Evolutionary conservation across 768 basidiomycete genomes (phyloP).

Genomic region (Pilatotrama ljubarskyi): DNA sequence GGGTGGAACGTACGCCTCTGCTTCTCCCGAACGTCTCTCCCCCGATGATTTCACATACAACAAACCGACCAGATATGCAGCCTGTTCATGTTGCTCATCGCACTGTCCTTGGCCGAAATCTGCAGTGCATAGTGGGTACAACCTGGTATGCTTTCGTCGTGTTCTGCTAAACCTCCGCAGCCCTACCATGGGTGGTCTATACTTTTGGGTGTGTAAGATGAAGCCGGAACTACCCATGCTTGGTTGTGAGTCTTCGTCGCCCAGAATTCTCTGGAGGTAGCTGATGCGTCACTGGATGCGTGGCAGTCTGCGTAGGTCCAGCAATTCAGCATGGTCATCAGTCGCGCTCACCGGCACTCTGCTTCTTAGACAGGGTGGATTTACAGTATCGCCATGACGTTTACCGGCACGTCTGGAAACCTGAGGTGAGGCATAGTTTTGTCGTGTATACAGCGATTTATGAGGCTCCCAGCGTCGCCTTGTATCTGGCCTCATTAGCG

Average conservation of each 20-base stretch:
- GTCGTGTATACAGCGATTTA: neutral
- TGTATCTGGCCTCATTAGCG: conserved; percentile 54
- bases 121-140: conserved; percentile 54
- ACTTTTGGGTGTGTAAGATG: conserved; percentile 66
- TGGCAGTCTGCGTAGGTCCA: conserved; percentile 18
- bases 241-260: conserved; percentile 45
- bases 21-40: neutral
- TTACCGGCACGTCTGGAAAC: conserved; percentile 61
- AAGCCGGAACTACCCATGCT: conserved; percentile 53
- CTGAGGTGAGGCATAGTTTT: conserved; percentile 38
- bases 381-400: conserved; percentile 59
- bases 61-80: conserved; percentile 46
- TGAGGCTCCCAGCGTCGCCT: conserved; percentile 40
- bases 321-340: neutral
- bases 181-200: conserved; percentile 58
- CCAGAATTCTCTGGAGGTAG: neutral
- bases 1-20: conserved; percentile 53
- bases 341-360: conserved; percentile 14
- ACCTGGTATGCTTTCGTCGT: neutral
- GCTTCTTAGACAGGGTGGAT: conserved; percentile 53
- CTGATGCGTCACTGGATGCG: neutral
- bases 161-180: conserved; percentile 25
- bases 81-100: conserved; percentile 58
- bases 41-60: neutral
- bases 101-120: conserved; percentile 56